Conservation (phyloP, 768 basidiomycete genomes). For the Chalciporus sphaerocephalus region DNA sequence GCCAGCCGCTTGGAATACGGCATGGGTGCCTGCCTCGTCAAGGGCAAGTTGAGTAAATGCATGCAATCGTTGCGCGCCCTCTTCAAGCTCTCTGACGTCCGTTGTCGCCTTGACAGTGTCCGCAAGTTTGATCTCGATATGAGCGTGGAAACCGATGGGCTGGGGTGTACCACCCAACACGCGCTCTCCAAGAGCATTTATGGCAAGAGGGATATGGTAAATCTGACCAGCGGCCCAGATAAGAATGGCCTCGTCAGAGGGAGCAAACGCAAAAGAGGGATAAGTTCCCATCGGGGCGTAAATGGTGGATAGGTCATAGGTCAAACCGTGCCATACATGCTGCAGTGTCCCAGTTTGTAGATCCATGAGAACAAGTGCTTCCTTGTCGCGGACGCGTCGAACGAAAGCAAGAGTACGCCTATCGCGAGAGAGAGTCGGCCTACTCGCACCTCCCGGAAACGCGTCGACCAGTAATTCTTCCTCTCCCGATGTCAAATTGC, state of each 20-base stretch:
- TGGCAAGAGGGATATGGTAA: constrained; percentile 50
- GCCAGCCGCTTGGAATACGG: constrained; percentile 68
- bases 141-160: constrained; percentile 56
- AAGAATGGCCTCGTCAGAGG: constrained; percentile 38
- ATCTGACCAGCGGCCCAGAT: constrained; percentile 77
- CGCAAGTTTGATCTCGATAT: constrained; percentile 60
- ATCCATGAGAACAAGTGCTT: constrained; percentile 73
- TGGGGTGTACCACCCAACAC: constrained; percentile 37
- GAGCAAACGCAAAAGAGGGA: constrained; percentile 62
- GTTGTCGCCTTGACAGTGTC: constrained; percentile 48
- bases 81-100: constrained; percentile 53
- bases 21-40: constrained; percentile 49
- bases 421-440: constrained; percentile 68
- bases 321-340: constrained; percentile 64
- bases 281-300: constrained; percentile 80
- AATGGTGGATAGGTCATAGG: constrained; percentile 57
- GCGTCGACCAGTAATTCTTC: constrained; percentile 52
- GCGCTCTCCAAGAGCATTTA: constrained; percentile 44
- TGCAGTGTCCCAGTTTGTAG: constrained; percentile 60
- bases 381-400: constrained; percentile 66
- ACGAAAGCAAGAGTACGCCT: constrained; percentile 70
- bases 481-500: constrained; percentile 53
- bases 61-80: constrained; percentile 50
- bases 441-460: constrained; percentile 66
- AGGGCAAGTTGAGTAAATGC: constrained; percentile 60